A percentile compares a stretch with the other conserved stretches of the same genome.
Conservation (phyloP, 1,139 yeast genomes). For the Debaryomyces singareniensis region DNA sequence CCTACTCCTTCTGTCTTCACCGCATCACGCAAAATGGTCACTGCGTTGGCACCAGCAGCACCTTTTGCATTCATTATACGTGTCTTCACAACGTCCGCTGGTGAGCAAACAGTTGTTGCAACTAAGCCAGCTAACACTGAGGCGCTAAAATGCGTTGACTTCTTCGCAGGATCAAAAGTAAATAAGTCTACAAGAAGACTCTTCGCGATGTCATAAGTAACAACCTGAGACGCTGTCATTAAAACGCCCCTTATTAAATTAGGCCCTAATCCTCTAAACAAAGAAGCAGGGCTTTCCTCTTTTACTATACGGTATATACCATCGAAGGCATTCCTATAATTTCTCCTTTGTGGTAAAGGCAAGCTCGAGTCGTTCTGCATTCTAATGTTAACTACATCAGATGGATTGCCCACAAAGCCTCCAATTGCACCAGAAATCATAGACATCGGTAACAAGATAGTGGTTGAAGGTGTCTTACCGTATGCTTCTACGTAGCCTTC, state of each 20-base stretch:
- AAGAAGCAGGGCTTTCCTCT: conserved; percentile 55
- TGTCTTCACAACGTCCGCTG: conserved; percentile 88
- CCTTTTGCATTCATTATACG: conserved; percentile 73
- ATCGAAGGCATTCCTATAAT: conserved; percentile 73
- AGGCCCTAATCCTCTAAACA: conserved; percentile 73
- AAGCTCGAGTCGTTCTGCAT: conserved; percentile 85
- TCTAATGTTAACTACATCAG: conserved; percentile 81
- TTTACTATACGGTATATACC: conserved; percentile 57
- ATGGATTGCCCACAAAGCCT: conserved; percentile 81
- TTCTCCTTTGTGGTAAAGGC: conserved; percentile 60
- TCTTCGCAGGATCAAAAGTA: conserved; percentile 53
- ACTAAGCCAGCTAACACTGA: conserved; percentile 10
- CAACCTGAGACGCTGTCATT: conserved; percentile 91
- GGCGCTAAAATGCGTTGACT: conserved; percentile 61
- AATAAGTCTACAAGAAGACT: conserved; percentile 45
- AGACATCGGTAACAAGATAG: conserved; percentile 61
- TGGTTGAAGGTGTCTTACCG: conserved; percentile 25
- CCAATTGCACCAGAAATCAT: conserved; percentile 83
- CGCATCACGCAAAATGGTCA: conserved; percentile 47
- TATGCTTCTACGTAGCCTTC: conserved; percentile 39
- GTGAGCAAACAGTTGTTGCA: conserved; percentile 67
- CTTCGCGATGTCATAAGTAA: conserved; percentile 78
- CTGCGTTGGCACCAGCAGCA: conserved; percentile 38
- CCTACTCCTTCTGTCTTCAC: conserved; percentile 64
- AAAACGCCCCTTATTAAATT: conserved; percentile 75